Conservation (phyloP, 768 basidiomycete genomes). For the Dacryopinax primogenitus region DNA sequence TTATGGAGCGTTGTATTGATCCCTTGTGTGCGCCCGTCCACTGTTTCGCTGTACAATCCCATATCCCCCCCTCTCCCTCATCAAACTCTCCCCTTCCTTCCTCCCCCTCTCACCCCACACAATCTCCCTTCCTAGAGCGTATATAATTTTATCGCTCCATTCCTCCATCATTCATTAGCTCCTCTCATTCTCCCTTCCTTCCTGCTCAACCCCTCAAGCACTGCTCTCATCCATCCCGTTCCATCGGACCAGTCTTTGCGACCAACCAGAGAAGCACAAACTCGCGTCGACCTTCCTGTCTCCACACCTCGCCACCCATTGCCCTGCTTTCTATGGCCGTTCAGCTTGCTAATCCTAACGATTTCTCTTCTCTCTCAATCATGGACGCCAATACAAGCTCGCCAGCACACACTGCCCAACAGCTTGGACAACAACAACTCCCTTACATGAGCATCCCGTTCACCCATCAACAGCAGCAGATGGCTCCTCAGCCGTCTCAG, state of each 20-base stretch:
- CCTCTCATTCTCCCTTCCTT: neutral
- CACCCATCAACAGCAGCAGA: neutral
- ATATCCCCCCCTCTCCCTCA: neutral
- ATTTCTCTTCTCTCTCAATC: neutral
- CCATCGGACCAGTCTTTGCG: neutral
- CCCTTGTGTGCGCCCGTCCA: neutral
- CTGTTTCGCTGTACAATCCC: neutral
- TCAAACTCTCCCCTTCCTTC: neutral
- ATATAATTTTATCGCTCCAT: neutral
- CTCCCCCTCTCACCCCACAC: neutral
- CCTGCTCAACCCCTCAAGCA: neutral
- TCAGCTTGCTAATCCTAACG: conserved; percentile 2
- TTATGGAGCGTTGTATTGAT: too few species aligned
- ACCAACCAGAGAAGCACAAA: neutral
- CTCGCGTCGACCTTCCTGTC: neutral
- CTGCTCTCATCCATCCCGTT: neutral
- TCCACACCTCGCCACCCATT: neutral
- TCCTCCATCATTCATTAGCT: neutral
- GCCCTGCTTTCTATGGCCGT: conserved; percentile 5
- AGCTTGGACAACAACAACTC: conserved; percentile 2
- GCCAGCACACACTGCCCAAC: neutral
- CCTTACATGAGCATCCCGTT: neutral
- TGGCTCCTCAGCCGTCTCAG: neutral
- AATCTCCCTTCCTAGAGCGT: neutral
- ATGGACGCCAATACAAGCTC: conserved; percentile 2